A percentile compares a stretch with the other conserved stretches of the same genome.
Conservation (phyloP, 2,329 filamentous ascomycete species). For the Aspergillus sp. region DNA sequence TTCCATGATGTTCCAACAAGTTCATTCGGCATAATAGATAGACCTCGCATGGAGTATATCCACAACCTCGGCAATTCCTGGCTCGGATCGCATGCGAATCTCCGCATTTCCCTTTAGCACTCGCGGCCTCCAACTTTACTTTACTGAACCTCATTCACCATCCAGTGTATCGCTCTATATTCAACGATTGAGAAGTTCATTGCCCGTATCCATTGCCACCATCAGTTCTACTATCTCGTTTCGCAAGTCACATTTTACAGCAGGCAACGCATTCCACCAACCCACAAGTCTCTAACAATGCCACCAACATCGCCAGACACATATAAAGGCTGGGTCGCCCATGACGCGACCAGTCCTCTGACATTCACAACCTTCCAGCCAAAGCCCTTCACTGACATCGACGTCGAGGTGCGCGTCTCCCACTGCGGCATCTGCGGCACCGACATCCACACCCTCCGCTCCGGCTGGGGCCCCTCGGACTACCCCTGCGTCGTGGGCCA, state of each 20-base stretch:
- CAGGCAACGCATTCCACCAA: not conserved
- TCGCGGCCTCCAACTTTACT: not conserved
- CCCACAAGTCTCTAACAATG: constrained; percentile 3
- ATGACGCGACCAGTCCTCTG: constrained; percentile 31
- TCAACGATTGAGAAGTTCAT: too few relatives aligned
- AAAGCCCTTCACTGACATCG: constrained; percentile 55
- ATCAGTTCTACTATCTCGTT: too few relatives aligned
- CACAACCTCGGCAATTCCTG: constrained; percentile 16
- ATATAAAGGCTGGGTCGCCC: constrained; percentile 42
- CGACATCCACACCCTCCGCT: constrained; percentile 59
- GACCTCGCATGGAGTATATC: too few relatives aligned
- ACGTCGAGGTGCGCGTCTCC: constrained; percentile 64
- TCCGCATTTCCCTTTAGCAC: constrained; percentile 10
- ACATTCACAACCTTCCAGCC: constrained; percentile 37
- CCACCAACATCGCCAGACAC: constrained; percentile 23
- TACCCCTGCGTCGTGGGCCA: constrained; percentile 60
- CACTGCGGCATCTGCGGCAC: constrained; percentile 68
- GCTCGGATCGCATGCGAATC: constrained; percentile 3
- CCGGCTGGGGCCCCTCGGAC: constrained; percentile 44
- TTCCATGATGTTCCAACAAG: too few relatives aligned
- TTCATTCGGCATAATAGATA: constrained; percentile 3
- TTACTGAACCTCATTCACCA: not conserved
- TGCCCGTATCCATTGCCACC: too few relatives aligned
- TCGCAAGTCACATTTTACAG: too few relatives aligned
- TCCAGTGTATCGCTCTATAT: too few relatives aligned